phyloP scores from a whole-genome alignment of 1,284 basidiomycete genomes.

The Moesziomyces globuligerus region DNA sequence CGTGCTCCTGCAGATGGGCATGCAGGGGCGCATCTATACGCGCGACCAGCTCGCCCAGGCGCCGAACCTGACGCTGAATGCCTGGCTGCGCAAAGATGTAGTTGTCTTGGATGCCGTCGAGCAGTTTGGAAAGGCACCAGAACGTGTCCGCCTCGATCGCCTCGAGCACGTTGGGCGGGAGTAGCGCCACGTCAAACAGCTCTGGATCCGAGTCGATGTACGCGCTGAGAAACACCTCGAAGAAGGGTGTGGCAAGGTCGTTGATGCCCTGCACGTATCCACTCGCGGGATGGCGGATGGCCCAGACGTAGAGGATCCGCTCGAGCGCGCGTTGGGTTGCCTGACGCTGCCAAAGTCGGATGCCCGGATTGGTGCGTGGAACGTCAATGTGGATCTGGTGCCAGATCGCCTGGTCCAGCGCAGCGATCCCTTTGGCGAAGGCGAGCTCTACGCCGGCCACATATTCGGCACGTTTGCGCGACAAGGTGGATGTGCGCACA shows the following conservation, averaged over 20 bases:
- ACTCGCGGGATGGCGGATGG: slow-evolving; percentile 65
- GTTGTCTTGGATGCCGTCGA: slow-evolving; percentile 67
- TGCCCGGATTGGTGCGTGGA: slow-evolving; percentile 65
- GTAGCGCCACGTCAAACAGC: slow-evolving; percentile 56
- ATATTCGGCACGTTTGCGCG: slow-evolving; percentile 92
- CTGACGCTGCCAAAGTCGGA: slow-evolving; percentile 63
- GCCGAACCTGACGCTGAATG: slow-evolving; percentile 63
- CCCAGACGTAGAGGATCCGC: slow-evolving; percentile 66
- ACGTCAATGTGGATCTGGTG: slow-evolving; percentile 67
- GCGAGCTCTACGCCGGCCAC: slow-evolving; percentile 86
- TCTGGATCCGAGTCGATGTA: slow-evolving; percentile 63
- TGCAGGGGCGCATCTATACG: slow-evolving; percentile 65
- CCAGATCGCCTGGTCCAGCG: slow-evolving; percentile 63
- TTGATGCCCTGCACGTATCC: slow-evolving; percentile 67
- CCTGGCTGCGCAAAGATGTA: slow-evolving; percentile 66
- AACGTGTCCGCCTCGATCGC: slow-evolving; percentile 67
- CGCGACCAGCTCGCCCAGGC: slow-evolving; percentile 60
- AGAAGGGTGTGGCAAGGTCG: slow-evolving; percentile 67
- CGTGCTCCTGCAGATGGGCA: slow-evolving; percentile 60
- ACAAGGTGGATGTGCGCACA: slow-evolving; percentile 79
- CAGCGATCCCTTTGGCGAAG: slow-evolving; percentile 76
- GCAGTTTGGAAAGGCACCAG: slow-evolving; percentile 65
- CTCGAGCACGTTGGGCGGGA: slow-evolving; percentile 55
- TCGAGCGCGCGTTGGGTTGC: slow-evolving; percentile 64
- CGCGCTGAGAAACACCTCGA: slow-evolving; percentile 63